Conservation (phyloP, 805 yeast genomes). For the Pichia exigua region DNA sequence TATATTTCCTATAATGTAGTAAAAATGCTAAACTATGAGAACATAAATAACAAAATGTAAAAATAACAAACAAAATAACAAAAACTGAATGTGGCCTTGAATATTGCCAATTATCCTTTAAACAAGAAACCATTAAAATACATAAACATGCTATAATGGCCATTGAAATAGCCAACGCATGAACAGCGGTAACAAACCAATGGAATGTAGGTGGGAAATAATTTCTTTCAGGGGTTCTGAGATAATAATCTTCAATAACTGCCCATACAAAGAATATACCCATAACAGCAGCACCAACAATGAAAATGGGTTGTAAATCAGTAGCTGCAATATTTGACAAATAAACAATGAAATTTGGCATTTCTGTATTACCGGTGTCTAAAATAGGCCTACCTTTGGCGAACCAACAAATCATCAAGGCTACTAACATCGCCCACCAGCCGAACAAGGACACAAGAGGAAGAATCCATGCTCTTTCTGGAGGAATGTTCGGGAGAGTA, state of each 20-base stretch:
- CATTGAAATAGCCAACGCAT: slow-evolving; percentile 18
- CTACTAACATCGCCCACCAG: slow-evolving; percentile 91
- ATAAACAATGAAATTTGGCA: slow-evolving; percentile 39
- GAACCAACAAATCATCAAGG: slow-evolving; percentile 73
- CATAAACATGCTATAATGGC: slow-evolving; percentile 48
- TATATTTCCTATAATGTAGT: slow-evolving; percentile 18
- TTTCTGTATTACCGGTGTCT: slow-evolving; percentile 42
- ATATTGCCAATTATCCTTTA: slow-evolving; percentile 50
- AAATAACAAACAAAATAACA: slow-evolving; percentile 67
- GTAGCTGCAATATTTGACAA: slow-evolving; percentile 88
- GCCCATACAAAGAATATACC: slow-evolving; percentile 66
- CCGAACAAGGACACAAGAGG: slow-evolving; percentile 61
- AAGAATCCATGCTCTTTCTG: slow-evolving; percentile 29
- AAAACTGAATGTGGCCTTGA: slow-evolving; percentile 54
- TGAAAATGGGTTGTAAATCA: slow-evolving; percentile 74
- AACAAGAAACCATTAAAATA: slow-evolving; percentile 63
- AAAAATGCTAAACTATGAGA: slow-evolving; percentile 10
- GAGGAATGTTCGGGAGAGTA: slow-evolving; percentile 20
- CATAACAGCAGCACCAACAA: slow-evolving; percentile 68
- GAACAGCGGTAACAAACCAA: slow-evolving; percentile 16
- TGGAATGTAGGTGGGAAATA: slow-evolving; percentile 40
- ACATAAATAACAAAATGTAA: slow-evolving; percentile 46
- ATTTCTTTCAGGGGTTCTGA: slow-evolving; percentile 45
- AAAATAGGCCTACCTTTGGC: slow-evolving; percentile 72
- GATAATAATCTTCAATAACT: slow-evolving; percentile 50